Percentiles rank a stretch among this genome's conserved stretches.
Evolutionary conservation across 2,329 filamentous ascomycete genomes (phyloP).

Genomic region (Aureobasidium pullulans): DNA sequence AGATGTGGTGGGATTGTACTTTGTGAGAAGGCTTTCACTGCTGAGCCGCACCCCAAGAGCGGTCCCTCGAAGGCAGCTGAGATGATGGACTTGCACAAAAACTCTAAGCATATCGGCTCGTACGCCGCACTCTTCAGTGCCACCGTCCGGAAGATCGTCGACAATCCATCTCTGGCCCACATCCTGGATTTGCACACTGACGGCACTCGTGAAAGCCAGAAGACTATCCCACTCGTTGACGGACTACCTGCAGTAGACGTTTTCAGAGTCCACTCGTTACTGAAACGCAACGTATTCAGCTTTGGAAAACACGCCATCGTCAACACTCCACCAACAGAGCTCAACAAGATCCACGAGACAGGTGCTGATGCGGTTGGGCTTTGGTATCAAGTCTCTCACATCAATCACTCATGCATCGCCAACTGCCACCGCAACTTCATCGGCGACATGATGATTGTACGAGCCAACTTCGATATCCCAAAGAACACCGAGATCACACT

Average conservation of each 20-base stretch:
- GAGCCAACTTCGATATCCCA: slow-evolving; percentile 32
- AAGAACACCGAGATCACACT: slow-evolving; percentile 18
- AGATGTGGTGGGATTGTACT: background rate
- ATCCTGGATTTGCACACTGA: background rate
- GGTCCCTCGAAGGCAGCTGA: background rate
- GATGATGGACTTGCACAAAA: background rate
- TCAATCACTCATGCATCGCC: slow-evolving; percentile 37
- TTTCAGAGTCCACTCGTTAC: background rate
- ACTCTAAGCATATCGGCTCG: background rate
- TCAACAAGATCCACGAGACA: background rate
- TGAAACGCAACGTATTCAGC: slow-evolving; percentile 15
- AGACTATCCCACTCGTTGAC: background rate
- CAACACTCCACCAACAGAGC: background rate
- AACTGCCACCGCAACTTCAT: slow-evolving; percentile 32
- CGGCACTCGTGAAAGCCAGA: background rate
- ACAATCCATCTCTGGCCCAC: slow-evolving; percentile 10
- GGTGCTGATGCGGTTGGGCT: slow-evolving; percentile 27
- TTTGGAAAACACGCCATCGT: background rate
- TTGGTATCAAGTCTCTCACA: slow-evolving; percentile 28
- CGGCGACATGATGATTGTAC: slow-evolving; percentile 35
- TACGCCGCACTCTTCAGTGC: slow-evolving; percentile 14
- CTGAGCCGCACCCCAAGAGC: slow-evolving; percentile 15
- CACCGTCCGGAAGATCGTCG: slow-evolving; percentile 17
- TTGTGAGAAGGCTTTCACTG: slow-evolving; percentile 20
- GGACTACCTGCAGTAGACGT: background rate